phyloP scores from a whole-genome alignment of 164 flowering plant species.

The Magnolia officinalis region DNA sequence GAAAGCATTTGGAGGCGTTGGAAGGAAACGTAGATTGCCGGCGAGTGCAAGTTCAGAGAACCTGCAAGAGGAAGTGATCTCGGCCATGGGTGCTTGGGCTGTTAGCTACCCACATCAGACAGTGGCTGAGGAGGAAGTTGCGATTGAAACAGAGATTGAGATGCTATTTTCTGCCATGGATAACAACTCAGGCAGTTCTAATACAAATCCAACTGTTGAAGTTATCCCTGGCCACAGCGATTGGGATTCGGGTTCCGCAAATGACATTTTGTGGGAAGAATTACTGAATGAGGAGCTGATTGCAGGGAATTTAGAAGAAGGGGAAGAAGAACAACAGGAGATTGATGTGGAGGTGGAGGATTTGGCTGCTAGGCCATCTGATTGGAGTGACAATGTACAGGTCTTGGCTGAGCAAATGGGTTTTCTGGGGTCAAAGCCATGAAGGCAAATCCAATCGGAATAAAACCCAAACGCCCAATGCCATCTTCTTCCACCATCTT shows the following conservation, averaged over 20 bases:
- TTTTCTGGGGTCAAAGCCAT: neutral
- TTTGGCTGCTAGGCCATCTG: slow-evolving; percentile 28
- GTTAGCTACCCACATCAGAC: neutral
- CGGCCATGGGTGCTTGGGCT: neutral
- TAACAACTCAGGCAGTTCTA: slow-evolving; percentile 6
- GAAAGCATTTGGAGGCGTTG: slow-evolving; percentile 20
- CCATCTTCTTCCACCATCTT: neutral
- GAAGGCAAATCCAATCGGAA: neutral
- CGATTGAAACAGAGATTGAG: slow-evolving; percentile 21
- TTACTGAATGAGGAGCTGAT: slow-evolving; percentile 38
- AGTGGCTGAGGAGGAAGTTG: slow-evolving; percentile 16
- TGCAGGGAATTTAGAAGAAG: slow-evolving; percentile 14
- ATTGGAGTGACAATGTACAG: slow-evolving; percentile 25
- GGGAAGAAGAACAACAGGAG: slow-evolving; percentile 20
- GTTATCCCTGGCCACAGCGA: neutral
- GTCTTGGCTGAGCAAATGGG: slow-evolving; percentile 31
- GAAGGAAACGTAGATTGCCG: slow-evolving; percentile 36
- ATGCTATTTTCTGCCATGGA: slow-evolving; percentile 15
- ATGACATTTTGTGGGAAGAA: slow-evolving; percentile 39
- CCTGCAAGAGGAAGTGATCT: slow-evolving; percentile 17
- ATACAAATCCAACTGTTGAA: slow-evolving; percentile 10
- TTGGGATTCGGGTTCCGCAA: slow-evolving; percentile 17
- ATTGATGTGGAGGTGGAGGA: slow-evolving; percentile 46
- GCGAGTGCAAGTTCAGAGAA: slow-evolving; percentile 14
- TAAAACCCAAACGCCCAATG: neutral